Percentiles rank a stretch among this genome's conserved stretches.
Conservation (phyloP, 2,329 filamentous ascomycete genomes). For the Diplocarpon mali region DNA sequence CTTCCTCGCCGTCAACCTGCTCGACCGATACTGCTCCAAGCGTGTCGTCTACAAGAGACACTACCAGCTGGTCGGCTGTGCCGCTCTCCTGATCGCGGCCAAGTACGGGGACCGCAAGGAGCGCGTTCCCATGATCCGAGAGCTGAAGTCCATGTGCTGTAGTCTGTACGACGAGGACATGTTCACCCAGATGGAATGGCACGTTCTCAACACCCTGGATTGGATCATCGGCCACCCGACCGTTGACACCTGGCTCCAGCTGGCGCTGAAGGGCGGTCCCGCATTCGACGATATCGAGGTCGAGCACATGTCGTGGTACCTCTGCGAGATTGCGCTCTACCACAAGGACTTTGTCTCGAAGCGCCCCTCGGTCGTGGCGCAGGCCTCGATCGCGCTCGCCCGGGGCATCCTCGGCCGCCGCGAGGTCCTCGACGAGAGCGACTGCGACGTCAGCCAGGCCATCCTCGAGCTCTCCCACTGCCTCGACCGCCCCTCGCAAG, state of each 20-base stretch:
- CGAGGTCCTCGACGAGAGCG: constrained; percentile 61
- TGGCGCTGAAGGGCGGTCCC: constrained; percentile 64
- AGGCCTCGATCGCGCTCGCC: constrained; percentile 75
- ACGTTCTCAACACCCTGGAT: constrained; percentile 92
- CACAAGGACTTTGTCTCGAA: constrained; percentile 95
- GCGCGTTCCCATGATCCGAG: constrained; percentile 90
- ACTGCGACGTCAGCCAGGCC: constrained; percentile 58
- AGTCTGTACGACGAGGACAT: constrained; percentile 97
- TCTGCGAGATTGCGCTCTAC: constrained; percentile 90
- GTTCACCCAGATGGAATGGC: constrained; percentile 99
- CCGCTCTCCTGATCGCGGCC: constrained; percentile 87
- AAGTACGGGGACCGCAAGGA: constrained; percentile 99
- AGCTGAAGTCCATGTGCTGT: constrained; percentile 99
- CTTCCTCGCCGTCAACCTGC: constrained; percentile 90
- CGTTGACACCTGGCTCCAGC: constrained; percentile 83
- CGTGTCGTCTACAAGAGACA: constrained; percentile 98
- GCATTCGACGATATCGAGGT: constrained; percentile 72
- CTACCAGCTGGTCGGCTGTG: constrained; percentile 95
- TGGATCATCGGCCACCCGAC: constrained; percentile 96
- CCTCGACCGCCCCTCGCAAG: constrained; percentile 54
- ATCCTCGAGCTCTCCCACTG: constrained; percentile 42
- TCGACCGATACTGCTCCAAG: constrained; percentile 96
- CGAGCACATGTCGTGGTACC: constrained; percentile 89
- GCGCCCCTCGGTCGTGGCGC: constrained; percentile 80
- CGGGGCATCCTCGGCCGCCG: constrained; percentile 74